Evolutionary conservation across 805 yeast genomes (phyloP).

Genomic region (Pichia insulana): DNA sequence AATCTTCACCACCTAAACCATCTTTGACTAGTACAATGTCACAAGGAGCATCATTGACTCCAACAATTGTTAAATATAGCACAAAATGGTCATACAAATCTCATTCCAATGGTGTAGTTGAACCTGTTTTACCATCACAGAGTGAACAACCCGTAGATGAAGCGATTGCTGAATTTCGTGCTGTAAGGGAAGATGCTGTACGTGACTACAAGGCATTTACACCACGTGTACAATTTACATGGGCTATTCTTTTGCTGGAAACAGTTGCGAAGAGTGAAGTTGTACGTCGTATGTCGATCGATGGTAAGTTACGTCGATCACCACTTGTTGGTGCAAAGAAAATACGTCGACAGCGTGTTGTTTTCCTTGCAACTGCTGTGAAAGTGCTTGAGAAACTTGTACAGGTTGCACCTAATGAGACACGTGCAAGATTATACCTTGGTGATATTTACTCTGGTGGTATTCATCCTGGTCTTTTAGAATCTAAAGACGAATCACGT

Average conservation of each 20-base stretch:
- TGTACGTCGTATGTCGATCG: slow-evolving; percentile 36
- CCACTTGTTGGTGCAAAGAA: slow-evolving; percentile 32
- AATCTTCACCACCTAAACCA: background rate
- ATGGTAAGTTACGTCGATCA: slow-evolving; percentile 35
- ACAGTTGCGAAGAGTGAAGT: slow-evolving; percentile 35
- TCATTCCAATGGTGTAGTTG: slow-evolving; percentile 21
- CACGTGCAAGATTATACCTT: slow-evolving; percentile 49
- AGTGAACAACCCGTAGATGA: slow-evolving; percentile 22
- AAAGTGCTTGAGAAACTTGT: slow-evolving; percentile 52
- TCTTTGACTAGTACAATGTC: background rate
- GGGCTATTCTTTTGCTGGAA: slow-evolving; percentile 52
- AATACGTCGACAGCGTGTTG: slow-evolving; percentile 42
- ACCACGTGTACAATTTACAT: slow-evolving; percentile 48
- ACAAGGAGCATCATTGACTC: background rate
- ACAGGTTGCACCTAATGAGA: slow-evolving; percentile 35
- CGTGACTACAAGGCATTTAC: slow-evolving; percentile 32
- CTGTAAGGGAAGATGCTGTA: slow-evolving; percentile 26
- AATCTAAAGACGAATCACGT: slow-evolving; percentile 41
- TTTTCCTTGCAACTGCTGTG: slow-evolving; percentile 48
- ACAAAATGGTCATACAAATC: slow-evolving; percentile 16
- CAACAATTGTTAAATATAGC: slow-evolving; percentile 9
- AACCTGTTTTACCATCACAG: slow-evolving; percentile 25
- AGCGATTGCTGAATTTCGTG: slow-evolving; percentile 22
- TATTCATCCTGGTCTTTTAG: slow-evolving; percentile 38
- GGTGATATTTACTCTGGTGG: slow-evolving; percentile 53